phyloP scores from a whole-genome alignment of 1,284 basidiomycete genomes.

The Sporisorium exsertum region DNA sequence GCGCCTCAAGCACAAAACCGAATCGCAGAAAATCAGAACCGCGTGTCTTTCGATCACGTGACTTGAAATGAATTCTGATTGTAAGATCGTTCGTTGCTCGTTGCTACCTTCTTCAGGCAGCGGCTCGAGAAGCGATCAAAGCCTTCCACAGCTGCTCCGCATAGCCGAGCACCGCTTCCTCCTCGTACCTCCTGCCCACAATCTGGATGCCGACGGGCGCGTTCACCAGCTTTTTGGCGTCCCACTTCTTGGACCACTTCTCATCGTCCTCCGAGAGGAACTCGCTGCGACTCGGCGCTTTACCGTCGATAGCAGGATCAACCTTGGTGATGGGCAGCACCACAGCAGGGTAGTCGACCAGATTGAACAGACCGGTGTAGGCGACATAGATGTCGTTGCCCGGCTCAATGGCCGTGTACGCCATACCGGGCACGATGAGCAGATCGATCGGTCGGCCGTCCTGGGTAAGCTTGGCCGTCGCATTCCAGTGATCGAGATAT shows the following conservation, averaged over 20 bases:
- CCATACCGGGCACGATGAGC: slow-evolving; percentile 75
- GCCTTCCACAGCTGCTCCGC: slow-evolving; percentile 44
- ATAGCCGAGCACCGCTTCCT: slow-evolving; percentile 76
- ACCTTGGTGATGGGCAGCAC: slow-evolving; percentile 73
- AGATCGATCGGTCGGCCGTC: slow-evolving; percentile 75
- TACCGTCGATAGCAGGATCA: slow-evolving; percentile 73
- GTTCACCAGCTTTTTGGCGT: slow-evolving; percentile 72
- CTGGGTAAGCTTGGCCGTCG: slow-evolving; percentile 71
- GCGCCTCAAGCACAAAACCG: not conserved
- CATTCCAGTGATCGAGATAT: slow-evolving; percentile 75
- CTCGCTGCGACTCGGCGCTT: slow-evolving; percentile 71
- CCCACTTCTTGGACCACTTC: slow-evolving; percentile 54
- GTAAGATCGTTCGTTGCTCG: slow-evolving; percentile 8
- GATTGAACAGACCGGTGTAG: slow-evolving; percentile 73
- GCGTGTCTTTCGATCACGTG: slow-evolving; percentile 19
- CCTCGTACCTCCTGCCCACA: slow-evolving; percentile 78
- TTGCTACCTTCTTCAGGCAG: not conserved
- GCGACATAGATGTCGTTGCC: slow-evolving; percentile 71
- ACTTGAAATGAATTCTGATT: not conserved
- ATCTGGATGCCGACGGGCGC: slow-evolving; percentile 80
- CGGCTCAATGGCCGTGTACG: slow-evolving; percentile 74
- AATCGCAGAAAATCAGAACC: not conserved
- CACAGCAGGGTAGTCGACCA: slow-evolving; percentile 77
- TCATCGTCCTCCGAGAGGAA: slow-evolving; percentile 55
- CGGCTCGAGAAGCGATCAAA: not conserved